Percentiles rank a stretch among this genome's conserved stretches.
Conservation (phyloP, 306 rosid species). For the Cyamopsis tetragonoloba region DNA sequence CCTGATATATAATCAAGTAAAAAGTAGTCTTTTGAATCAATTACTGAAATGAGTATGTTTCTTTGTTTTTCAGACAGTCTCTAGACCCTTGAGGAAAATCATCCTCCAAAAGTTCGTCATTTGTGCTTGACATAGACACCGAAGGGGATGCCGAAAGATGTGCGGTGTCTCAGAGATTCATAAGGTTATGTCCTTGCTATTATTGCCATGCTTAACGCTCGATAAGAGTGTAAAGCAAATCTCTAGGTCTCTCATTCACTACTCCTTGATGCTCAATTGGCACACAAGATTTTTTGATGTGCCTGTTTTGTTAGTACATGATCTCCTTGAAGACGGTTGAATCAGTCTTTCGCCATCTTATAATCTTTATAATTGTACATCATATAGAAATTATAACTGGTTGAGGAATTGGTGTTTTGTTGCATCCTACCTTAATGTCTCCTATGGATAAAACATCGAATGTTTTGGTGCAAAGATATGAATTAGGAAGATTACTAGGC, state of each 20-base stretch:
- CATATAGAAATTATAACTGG: constrained; percentile 13
- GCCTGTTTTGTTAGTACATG: constrained; percentile 34
- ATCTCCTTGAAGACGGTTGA: constrained; percentile 50
- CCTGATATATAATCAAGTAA: background rate
- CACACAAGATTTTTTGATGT: constrained; percentile 23
- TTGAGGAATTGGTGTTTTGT: constrained; percentile 13
- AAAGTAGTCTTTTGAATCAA: background rate
- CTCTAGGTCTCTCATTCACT: constrained; percentile 13
- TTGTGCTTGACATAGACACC: constrained; percentile 23
- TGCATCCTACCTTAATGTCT: constrained; percentile 19
- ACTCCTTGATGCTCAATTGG: constrained; percentile 30
- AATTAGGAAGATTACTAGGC: constrained; percentile 49
- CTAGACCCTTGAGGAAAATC: background rate
- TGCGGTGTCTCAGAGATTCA: constrained; percentile 37
- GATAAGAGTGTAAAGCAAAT: constrained; percentile 22
- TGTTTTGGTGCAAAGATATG: constrained; percentile 48
- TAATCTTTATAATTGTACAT: background rate
- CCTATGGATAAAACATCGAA: constrained; percentile 41
- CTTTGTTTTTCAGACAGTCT: constrained; percentile 20
- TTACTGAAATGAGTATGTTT: constrained; percentile 16
- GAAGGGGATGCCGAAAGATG: constrained; percentile 60
- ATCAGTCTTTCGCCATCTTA: background rate
- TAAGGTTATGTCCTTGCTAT: constrained; percentile 26
- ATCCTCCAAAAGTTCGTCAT: constrained; percentile 13
- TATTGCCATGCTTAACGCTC: constrained; percentile 23